Conservation (phyloP, 2,329 filamentous ascomycete genomes). For the Ophiosphaerella herpotricha region DNA sequence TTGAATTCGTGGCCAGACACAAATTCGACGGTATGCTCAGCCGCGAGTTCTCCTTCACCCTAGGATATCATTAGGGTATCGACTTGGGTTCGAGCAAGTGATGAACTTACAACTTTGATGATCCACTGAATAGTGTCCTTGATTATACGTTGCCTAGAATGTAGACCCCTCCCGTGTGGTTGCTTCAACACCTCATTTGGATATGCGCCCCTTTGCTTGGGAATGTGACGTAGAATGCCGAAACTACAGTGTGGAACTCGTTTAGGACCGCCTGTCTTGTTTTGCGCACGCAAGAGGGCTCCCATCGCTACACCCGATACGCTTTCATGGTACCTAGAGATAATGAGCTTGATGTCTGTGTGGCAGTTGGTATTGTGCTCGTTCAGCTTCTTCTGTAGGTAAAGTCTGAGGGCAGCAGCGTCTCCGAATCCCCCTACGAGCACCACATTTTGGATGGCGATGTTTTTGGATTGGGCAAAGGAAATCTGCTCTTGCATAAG, state of each 20-base stretch:
- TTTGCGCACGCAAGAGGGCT: constrained; percentile 13
- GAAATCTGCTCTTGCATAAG: constrained; percentile 10
- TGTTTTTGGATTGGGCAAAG: neutral
- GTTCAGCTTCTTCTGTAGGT: neutral
- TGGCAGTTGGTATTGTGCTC: neutral
- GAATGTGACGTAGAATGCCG: constrained; percentile 13
- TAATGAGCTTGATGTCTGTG: neutral
- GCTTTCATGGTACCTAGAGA: no score
- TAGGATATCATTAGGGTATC: neutral
- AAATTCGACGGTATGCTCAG: constrained; percentile 4
- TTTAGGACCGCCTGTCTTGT: constrained; percentile 15
- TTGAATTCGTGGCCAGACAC: constrained; percentile 1
- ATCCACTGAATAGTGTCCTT: constrained; percentile 17
- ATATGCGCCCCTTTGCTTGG: no score
- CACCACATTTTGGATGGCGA: constrained; percentile 10
- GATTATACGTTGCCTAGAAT: neutral
- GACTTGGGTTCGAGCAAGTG: neutral
- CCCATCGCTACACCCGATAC: constrained; percentile 21
- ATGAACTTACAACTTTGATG: constrained; percentile 15
- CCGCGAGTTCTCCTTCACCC: neutral
- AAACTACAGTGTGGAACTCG: constrained; percentile 13
- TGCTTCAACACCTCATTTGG: no score
- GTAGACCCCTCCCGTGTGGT: no score
- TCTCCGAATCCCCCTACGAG: constrained; percentile 19
- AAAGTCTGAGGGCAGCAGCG: constrained; percentile 9